Conservation (phyloP, 2,329 filamentous ascomycete genomes). For the Nemania sp. region DNA sequence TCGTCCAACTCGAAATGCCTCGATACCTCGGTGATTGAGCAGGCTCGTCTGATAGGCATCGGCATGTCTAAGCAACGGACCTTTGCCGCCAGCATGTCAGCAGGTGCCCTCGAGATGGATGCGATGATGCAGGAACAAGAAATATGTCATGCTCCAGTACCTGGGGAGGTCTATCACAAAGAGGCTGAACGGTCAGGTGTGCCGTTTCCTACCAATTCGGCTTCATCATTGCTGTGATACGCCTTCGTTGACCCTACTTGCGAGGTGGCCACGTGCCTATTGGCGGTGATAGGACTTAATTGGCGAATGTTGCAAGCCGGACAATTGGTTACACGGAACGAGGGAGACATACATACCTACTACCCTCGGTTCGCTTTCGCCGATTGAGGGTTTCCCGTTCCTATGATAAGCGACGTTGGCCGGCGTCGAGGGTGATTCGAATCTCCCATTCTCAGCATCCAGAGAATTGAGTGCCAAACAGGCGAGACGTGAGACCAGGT, state of each 20-base stretch:
- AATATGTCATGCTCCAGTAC: background rate
- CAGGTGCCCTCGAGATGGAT: background rate
- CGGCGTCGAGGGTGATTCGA: background rate
- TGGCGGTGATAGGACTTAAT: background rate
- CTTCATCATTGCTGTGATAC: background rate
- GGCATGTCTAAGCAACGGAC: background rate
- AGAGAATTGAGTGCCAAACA: too few species aligned
- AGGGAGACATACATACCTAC: background rate
- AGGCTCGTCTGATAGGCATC: background rate
- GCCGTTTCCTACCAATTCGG: background rate
- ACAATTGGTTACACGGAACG: background rate
- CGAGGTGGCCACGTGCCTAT: too few species aligned
- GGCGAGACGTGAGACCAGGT: too few species aligned
- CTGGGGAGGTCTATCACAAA: slow-evolving; percentile 4
- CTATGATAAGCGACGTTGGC: slow-evolving; percentile 15
- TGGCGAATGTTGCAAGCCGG: background rate
- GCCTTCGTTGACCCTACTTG: background rate
- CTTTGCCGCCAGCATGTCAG: background rate
- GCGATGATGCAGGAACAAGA: slow-evolving; percentile 1
- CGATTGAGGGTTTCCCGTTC: background rate
- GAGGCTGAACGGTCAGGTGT: slow-evolving; percentile 15
- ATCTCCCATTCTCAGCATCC: too few species aligned
- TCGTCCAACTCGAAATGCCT: background rate
- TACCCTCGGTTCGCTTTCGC: background rate
- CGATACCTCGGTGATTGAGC: background rate